Evolutionary conservation across 306 rosid species (phyloP).

Genomic region (Calophaca sinica): DNA sequence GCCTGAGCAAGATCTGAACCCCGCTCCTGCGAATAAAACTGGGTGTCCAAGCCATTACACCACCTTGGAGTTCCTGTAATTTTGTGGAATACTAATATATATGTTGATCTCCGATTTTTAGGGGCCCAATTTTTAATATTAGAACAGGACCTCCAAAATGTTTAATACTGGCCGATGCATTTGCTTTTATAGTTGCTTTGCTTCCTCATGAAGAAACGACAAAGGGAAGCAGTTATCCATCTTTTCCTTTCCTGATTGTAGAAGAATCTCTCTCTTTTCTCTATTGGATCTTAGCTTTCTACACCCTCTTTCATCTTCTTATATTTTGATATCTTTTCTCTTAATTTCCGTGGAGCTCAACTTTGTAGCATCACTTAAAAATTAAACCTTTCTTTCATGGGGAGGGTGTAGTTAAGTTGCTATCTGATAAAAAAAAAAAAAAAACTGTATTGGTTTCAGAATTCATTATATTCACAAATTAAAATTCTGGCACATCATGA

Average conservation of each 20-base stretch:
- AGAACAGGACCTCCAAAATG: too few species aligned
- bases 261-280: slow-evolving; percentile 46
- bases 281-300: slow-evolving; percentile 50
- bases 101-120: too few species aligned
- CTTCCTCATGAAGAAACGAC: slow-evolving; percentile 72
- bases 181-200: slow-evolving; percentile 60
- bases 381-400: not conserved
- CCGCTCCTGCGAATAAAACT: too few species aligned
- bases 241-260: slow-evolving; percentile 45
- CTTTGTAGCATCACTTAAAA: slow-evolving; percentile 31
- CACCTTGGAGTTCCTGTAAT: too few species aligned
- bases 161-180: too few species aligned
- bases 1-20: too few species aligned
- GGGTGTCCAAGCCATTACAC: too few species aligned
- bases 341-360: slow-evolving; percentile 31
- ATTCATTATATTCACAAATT: slow-evolving; percentile 36
- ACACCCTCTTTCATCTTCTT: slow-evolving; percentile 39
- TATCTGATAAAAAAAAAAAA: not conserved
- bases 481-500: slow-evolving; percentile 40
- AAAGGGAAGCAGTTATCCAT: slow-evolving; percentile 51
- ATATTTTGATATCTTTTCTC: slow-evolving; percentile 37
- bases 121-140: too few species aligned
- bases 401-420: slow-evolving; percentile 12
- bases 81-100: too few species aligned
- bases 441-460: slow-evolving; percentile 31